Conservation (phyloP, 495 filamentous ascomycete genomes). For the Tuber melanosporum region DNA sequence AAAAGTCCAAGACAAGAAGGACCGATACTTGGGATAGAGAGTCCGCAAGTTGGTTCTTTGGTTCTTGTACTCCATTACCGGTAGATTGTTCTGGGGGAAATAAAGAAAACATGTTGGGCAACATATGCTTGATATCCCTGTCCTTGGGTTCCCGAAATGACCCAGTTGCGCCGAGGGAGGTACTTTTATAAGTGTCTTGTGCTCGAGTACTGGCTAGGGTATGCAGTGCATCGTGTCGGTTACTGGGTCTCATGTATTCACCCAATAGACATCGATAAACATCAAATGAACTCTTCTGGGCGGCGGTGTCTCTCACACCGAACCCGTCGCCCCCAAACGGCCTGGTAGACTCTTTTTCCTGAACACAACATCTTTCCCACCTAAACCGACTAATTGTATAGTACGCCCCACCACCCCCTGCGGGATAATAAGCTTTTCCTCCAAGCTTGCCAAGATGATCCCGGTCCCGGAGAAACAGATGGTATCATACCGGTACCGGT, state of each 20-base stretch:
- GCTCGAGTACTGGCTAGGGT: background rate
- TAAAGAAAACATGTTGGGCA: background rate
- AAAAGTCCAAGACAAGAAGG: background rate
- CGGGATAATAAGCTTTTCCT: background rate
- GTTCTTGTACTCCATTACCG: background rate
- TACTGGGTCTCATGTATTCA: background rate
- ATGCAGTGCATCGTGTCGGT: constrained; percentile 1
- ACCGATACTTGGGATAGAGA: background rate
- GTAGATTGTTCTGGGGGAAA: background rate
- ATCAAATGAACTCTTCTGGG: background rate
- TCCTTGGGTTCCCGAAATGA: background rate
- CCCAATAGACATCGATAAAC: background rate
- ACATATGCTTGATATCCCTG: background rate
- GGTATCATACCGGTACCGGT: background rate
- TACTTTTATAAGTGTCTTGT: background rate
- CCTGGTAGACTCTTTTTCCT: background rate
- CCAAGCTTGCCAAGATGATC: background rate
- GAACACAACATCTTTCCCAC: background rate
- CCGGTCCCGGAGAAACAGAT: background rate
- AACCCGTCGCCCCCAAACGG: background rate
- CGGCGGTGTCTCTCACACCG: background rate
- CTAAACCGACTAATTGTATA: background rate
- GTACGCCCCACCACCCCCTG: background rate
- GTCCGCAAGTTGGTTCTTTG: background rate
- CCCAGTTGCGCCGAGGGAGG: background rate